phyloP scores from a whole-genome alignment of 305 asterid species.

The Stenogyne calaminthoides region DNA sequence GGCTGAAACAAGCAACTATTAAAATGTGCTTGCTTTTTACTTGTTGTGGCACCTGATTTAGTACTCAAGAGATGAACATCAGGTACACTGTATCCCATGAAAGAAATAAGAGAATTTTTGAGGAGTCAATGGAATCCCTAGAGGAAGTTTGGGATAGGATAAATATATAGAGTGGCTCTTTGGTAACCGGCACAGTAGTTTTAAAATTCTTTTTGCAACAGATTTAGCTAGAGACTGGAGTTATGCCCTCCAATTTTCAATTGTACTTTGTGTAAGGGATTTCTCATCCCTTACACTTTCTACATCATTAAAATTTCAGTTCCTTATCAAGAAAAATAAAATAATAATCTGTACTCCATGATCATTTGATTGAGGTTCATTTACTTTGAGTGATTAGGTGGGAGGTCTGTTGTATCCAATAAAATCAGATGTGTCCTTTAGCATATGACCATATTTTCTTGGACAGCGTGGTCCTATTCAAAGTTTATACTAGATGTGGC shows the following conservation, averaged over 20 bases:
- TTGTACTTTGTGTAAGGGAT: too few relatives aligned
- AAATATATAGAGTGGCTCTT: too few relatives aligned
- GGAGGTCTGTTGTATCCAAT: not conserved
- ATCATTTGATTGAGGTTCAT: not conserved
- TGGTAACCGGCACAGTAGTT: too few relatives aligned
- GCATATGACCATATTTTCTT: not conserved
- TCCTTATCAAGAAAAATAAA: too few relatives aligned
- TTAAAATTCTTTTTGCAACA: too few relatives aligned
- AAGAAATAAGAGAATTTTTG: too few relatives aligned
- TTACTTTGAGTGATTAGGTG: not conserved
- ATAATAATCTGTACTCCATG: not conserved
- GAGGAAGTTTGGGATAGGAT: too few relatives aligned
- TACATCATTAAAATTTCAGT: too few relatives aligned
- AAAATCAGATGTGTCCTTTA: not conserved
- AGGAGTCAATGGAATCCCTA: too few relatives aligned
- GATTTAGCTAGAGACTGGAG: too few relatives aligned
- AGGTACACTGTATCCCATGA: not conserved
- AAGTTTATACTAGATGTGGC: conserved; percentile 1
- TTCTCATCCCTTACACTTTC: too few relatives aligned
- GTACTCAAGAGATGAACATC: conserved; percentile 6
- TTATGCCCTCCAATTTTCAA: too few relatives aligned
- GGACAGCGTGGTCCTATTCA: conserved; percentile 2
- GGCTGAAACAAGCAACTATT: not conserved
- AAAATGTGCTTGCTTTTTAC: not conserved
- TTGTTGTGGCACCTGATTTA: conserved; percentile 3